phyloP scores from a whole-genome alignment of 768 basidiomycete species.

The Macrolepiota dolichaula region DNA sequence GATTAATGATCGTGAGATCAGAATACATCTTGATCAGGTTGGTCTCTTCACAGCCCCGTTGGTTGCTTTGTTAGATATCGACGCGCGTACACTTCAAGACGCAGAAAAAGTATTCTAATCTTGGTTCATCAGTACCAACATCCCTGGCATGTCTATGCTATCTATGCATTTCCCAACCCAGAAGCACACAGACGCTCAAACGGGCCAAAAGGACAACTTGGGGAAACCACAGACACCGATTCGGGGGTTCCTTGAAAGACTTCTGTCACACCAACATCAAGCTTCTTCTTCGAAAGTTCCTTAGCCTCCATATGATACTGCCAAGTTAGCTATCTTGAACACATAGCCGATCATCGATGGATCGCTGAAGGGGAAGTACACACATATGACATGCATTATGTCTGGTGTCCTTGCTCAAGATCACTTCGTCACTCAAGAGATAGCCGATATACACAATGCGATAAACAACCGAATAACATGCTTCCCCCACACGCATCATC shows the following conservation, averaged over 20 bases:
- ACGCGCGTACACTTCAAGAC: background rate
- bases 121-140: too few species aligned
- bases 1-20: background rate
- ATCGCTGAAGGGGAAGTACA: background rate
- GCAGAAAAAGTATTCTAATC: too few species aligned
- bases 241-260: background rate
- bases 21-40: background rate
- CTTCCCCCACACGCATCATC: background rate
- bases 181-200: background rate
- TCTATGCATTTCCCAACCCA: background rate
- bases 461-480: background rate
- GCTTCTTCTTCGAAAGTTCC: background rate
- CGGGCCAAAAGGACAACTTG: background rate
- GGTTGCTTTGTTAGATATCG: background rate
- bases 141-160: too few species aligned
- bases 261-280: background rate
- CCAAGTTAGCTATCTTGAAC: background rate
- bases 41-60: background rate
- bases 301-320: background rate
- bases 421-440: background rate
- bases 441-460: background rate
- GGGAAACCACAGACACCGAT: background rate
- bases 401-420: background rate
- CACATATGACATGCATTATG: background rate
- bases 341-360: background rate